Evolutionary conservation across 306 rosid genomes (phyloP).

Genomic region (Mimosa pudica): DNA sequence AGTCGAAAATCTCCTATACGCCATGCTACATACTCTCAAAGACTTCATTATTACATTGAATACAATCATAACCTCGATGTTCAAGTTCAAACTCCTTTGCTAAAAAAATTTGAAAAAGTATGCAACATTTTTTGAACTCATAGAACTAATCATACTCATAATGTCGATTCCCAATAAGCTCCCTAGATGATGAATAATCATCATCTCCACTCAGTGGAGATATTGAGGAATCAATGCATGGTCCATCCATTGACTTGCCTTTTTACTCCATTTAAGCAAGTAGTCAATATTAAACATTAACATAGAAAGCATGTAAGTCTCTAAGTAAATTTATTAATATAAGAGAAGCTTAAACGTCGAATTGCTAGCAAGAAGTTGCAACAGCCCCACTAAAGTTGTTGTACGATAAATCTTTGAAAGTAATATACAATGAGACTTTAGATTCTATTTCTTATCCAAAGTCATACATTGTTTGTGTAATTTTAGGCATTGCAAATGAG

Average conservation of each 20-base stretch:
- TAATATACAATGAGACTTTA: too few relatives aligned
- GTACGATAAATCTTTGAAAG: too few relatives aligned
- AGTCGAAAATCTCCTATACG: too few relatives aligned
- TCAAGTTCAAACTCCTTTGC: neutral
- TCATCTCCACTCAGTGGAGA: constrained; percentile 46
- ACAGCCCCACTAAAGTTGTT: too few relatives aligned
- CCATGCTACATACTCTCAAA: neutral
- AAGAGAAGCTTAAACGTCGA: too few relatives aligned
- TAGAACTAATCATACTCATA: neutral
- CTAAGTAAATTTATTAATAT: too few relatives aligned
- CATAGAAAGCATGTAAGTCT: too few relatives aligned
- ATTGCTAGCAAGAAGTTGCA: too few relatives aligned
- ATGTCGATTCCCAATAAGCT: constrained; percentile 35
- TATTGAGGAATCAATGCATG: constrained; percentile 62
- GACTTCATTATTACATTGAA: neutral
- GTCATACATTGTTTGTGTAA: too few relatives aligned
- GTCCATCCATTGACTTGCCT: constrained; percentile 54
- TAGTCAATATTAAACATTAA: too few relatives aligned
- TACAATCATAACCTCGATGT: neutral
- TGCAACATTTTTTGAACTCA: neutral
- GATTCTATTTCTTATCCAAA: too few relatives aligned
- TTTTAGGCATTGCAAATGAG: too few relatives aligned
- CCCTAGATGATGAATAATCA: constrained; percentile 41
- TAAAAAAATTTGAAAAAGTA: constrained; percentile 16
- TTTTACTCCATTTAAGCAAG: constrained; percentile 43